Evolutionary conservation across 768 basidiomycete genomes (phyloP).

Genomic region (Pulveroboletus sp.): DNA sequence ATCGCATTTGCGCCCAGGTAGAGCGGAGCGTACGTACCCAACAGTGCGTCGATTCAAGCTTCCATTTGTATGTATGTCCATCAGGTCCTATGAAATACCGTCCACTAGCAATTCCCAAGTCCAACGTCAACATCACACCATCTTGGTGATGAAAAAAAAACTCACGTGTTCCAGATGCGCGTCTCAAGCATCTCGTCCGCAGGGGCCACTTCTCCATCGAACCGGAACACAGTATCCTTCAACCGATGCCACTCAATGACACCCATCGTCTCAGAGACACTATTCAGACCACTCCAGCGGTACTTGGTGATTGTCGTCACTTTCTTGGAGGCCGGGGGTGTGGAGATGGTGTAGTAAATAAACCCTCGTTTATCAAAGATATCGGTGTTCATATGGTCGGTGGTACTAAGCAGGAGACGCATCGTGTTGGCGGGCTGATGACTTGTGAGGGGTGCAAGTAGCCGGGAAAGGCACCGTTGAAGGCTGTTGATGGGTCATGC

Average conservation of each 20-base stretch:
- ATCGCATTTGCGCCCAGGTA: background rate
- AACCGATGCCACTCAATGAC: conserved; percentile 24
- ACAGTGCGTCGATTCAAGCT: conserved; percentile 21
- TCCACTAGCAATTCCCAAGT: conserved; percentile 15
- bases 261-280: conserved; percentile 20
- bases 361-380: conserved; percentile 20
- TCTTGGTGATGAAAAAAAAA: background rate
- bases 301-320: conserved; percentile 28
- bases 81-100: conserved; percentile 34
- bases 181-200: conserved; percentile 11
- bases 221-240: conserved; percentile 11
- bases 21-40: conserved; percentile 17
- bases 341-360: conserved; percentile 19
- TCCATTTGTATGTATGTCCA: conserved; percentile 33
- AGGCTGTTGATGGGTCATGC: background rate
- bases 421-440: conserved; percentile 15
- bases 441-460: conserved; percentile 1
- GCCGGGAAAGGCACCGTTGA: background rate
- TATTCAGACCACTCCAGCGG: conserved; percentile 10
- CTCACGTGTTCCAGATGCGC: conserved; percentile 19
- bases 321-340: conserved; percentile 8
- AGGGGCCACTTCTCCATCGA: conserved; percentile 13
- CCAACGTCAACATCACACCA: background rate
- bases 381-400: conserved; percentile 19
- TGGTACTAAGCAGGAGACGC: conserved; percentile 22